Evolutionary conservation across 495 filamentous ascomycete species (phyloP).

Genomic region (Penicillium canescens): DNA sequence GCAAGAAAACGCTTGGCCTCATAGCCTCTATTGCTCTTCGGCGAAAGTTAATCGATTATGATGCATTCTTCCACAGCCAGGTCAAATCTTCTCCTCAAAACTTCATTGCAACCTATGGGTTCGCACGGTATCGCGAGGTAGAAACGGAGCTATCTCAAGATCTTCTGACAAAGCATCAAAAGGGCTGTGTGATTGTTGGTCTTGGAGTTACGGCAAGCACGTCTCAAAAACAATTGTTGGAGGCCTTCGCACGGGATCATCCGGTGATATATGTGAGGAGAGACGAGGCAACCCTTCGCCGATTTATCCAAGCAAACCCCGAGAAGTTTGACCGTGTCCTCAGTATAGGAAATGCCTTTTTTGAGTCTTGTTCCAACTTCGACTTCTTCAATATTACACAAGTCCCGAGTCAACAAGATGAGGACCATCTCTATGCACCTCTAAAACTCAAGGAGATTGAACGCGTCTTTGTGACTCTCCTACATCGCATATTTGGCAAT

Average conservation of each 20-base stretch:
- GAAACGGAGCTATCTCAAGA: conserved; percentile 57
- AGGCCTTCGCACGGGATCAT: conserved; percentile 40
- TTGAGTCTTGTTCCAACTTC: conserved; percentile 60
- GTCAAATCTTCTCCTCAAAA: conserved; percentile 55
- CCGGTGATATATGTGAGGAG: conserved; percentile 68
- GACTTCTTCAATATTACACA: conserved; percentile 66
- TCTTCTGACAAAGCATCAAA: conserved; percentile 55
- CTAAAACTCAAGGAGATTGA: conserved; percentile 43
- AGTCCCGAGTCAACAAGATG: not conserved
- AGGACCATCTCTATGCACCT: conserved; percentile 1
- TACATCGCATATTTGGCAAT: conserved; percentile 32
- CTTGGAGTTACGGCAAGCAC: conserved; percentile 19
- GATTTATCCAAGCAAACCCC: conserved; percentile 21
- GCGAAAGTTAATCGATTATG: conserved; percentile 64
- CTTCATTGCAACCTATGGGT: conserved; percentile 58
- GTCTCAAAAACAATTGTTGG: conserved; percentile 22
- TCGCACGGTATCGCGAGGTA: conserved; percentile 54
- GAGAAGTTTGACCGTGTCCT: conserved; percentile 51
- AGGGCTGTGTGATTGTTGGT: conserved; percentile 63
- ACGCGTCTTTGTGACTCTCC: conserved; percentile 26
- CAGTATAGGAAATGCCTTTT: conserved; percentile 46
- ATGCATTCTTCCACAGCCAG: conserved; percentile 60
- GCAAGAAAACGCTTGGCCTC: conserved; percentile 69
- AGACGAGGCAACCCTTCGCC: conserved; percentile 50
- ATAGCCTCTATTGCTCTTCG: conserved; percentile 69